Evolutionary conservation across 1,139 yeast genomes (phyloP).

Genomic region (Candida labiduridarum): DNA sequence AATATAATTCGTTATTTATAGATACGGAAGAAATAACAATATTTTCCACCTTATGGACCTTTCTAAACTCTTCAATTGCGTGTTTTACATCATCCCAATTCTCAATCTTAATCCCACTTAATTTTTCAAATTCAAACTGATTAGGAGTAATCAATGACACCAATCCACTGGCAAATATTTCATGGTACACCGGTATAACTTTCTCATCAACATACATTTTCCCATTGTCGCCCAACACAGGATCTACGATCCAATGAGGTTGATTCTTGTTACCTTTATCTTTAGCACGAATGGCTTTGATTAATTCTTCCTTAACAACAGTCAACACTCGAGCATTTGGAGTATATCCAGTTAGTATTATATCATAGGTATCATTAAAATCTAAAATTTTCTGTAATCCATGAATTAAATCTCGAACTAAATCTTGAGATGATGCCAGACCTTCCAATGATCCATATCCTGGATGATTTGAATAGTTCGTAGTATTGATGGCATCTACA

Average conservation of each 20-base stretch:
- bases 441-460: constrained; percentile 47
- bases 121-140: constrained; percentile 42
- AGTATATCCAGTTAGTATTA: constrained; percentile 72
- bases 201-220: constrained; percentile 36
- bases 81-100: constrained; percentile 24
- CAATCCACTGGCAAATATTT: constrained; percentile 27
- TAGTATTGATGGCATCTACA: constrained; percentile 45
- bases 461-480: constrained; percentile 47
- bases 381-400: constrained; percentile 28
- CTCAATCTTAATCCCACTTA: constrained; percentile 25
- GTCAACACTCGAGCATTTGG: constrained; percentile 58
- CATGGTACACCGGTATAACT: constrained; percentile 32
- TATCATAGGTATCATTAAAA: constrained; percentile 47
- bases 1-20: constrained; percentile 31
- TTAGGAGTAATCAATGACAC: constrained; percentile 42
- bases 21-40: constrained; percentile 40
- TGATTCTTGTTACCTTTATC: constrained; percentile 2
- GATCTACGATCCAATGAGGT: constrained; percentile 40
- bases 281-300: constrained; percentile 9
- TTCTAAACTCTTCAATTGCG: constrained; percentile 26
- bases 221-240: constrained; percentile 46
- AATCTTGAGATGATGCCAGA: constrained; percentile 18
- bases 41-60: constrained; percentile 26
- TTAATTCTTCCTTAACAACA: constrained; percentile 48
- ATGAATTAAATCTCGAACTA: constrained; percentile 22